These are phyloP conservation scores for Didymella arachidicola DNA, from an alignment of 2,329 filamentous ascomycete species.

Conservation along the genomic window DNA sequence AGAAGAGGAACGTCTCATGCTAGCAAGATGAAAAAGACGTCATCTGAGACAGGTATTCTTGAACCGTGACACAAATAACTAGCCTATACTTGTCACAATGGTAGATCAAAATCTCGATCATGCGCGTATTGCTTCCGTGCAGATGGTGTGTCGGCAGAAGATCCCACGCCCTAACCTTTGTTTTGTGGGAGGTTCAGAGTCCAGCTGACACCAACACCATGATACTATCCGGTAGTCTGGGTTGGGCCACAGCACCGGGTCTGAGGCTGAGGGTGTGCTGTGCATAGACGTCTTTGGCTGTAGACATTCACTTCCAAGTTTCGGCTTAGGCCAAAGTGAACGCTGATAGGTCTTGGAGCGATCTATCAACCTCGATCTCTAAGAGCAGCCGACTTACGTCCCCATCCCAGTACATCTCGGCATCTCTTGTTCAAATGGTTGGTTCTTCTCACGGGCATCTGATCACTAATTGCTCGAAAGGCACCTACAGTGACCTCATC, in stretches of 20 bases:
- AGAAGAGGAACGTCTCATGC: no score
- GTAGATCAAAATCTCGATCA: not conserved
- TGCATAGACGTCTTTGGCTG: not conserved
- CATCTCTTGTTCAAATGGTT: not conserved
- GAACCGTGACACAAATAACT: not conserved
- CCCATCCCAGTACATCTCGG: no score
- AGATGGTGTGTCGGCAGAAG: not conserved
- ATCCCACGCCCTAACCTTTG: not conserved
- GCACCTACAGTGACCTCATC: not conserved
- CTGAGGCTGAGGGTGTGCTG: not conserved
- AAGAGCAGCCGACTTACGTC: not conserved
- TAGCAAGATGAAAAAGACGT: not conserved
- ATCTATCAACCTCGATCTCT: not conserved
- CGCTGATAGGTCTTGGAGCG: not conserved
- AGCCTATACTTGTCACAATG: not conserved
- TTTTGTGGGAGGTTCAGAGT: not conserved
- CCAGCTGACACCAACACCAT: not conserved
- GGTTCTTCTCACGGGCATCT: not conserved
- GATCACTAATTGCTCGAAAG: not conserved
- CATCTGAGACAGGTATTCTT: not conserved
- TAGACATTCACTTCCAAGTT: not conserved
- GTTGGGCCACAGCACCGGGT: not conserved
- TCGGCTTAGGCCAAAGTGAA: not conserved
- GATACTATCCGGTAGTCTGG: not conserved
- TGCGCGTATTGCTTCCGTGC: not conserved